A percentile compares a stretch with the other conserved stretches of the same genome.
These are phyloP conservation scores for Afroboletus lepidellus DNA, from an alignment of 1,284 basidiomycete genomes.

Conservation along the genomic window DNA sequence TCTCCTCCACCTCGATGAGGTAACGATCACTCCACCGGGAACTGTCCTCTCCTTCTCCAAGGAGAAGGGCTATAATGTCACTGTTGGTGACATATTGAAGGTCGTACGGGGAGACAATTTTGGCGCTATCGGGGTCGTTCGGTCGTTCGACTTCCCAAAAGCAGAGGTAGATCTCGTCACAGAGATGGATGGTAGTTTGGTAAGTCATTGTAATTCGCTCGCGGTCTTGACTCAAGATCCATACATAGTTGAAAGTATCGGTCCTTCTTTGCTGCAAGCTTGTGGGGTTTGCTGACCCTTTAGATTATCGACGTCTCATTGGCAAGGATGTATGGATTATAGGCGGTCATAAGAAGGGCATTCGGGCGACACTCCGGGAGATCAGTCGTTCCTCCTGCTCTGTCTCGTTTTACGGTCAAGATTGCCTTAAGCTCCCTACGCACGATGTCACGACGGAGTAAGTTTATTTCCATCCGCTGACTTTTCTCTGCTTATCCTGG, in stretches of 20 bases:
- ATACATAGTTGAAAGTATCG: neutral
- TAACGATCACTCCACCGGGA: neutral
- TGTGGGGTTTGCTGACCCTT: too few relatives aligned
- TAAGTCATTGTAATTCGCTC: neutral
- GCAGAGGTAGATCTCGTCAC: neutral
- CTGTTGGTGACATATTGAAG: neutral
- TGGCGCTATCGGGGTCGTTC: neutral
- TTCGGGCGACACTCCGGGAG: neutral
- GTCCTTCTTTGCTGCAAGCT: neutral
- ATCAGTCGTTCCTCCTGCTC: neutral
- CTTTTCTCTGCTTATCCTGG: too few relatives aligned
- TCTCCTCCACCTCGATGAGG: neutral
- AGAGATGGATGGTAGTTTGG: neutral
- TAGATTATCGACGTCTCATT: neutral
- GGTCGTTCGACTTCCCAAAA: neutral
- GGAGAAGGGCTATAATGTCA: neutral
- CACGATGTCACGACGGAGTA: too few relatives aligned
- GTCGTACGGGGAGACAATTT: neutral
- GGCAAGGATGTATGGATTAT: neutral
- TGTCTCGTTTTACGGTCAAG: neutral
- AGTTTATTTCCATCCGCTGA: too few relatives aligned
- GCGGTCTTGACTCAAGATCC: neutral
- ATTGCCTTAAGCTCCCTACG: too few relatives aligned
- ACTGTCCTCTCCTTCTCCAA: neutral
- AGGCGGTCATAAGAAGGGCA: slow-evolving; percentile 2